A percentile compares a stretch with the other conserved stretches of the same genome.
Conservation (phyloP, 305 asterid genomes). For the Fraxinus sp. region DNA sequence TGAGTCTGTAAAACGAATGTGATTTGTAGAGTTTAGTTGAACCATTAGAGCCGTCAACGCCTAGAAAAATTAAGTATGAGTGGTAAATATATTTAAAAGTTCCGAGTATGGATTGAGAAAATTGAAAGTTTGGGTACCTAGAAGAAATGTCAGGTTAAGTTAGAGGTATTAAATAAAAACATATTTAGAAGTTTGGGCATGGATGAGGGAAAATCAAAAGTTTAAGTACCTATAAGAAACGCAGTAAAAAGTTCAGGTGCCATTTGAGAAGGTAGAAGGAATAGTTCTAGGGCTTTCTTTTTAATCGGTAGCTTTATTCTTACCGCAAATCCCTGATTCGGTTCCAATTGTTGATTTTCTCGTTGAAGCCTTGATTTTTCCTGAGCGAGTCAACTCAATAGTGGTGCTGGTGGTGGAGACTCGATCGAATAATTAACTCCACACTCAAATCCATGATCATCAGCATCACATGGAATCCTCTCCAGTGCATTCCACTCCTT, state of each 20-base stretch:
- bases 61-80: too few relatives aligned
- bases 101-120: background rate
- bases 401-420: background rate
- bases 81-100: background rate
- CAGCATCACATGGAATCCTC: constrained; percentile 37
- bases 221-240: background rate
- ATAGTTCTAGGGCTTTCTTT: constrained; percentile 19
- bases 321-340: background rate
- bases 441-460: constrained; percentile 52
- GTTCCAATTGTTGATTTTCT: background rate
- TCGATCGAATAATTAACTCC: background rate
- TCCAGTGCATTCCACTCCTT: constrained; percentile 33
- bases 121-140: background rate
- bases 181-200: background rate
- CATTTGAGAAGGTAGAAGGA: background rate
- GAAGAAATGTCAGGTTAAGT: background rate
- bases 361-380: background rate
- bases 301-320: background rate
- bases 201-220: background rate
- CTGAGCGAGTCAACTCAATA: background rate
- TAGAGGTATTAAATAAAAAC: background rate
- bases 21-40: background rate
- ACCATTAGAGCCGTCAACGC: background rate
- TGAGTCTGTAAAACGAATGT: background rate
- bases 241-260: background rate